Percentiles rank a stretch among this genome's conserved stretches.
Conservation (phyloP, 768 basidiomycete genomes). For the Chlorophyllum brunneum region DNA sequence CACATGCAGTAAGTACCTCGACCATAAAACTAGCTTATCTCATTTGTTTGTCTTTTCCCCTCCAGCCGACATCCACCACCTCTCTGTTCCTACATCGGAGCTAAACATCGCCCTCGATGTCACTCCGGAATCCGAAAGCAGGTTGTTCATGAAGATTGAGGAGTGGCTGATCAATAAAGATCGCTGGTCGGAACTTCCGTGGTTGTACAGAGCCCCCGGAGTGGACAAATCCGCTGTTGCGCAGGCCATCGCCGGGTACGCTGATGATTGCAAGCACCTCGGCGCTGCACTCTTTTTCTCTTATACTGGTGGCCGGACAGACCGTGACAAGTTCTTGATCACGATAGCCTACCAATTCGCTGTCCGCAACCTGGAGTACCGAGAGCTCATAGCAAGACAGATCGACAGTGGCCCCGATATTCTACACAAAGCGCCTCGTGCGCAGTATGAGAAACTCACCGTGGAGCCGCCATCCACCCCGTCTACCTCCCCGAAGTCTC, state of each 20-base stretch:
- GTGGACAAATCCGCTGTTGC: conserved; percentile 6
- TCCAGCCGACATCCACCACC: too few species aligned
- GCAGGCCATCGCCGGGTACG: conserved; percentile 1
- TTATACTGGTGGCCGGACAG: background rate
- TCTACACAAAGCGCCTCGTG: background rate
- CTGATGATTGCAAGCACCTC: background rate
- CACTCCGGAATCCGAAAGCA: background rate
- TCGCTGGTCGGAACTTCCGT: background rate
- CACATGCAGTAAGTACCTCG: too few species aligned
- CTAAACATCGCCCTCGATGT: too few species aligned
- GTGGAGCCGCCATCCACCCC: background rate
- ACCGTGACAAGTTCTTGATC: background rate
- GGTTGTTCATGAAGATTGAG: background rate
- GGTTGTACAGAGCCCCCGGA: conserved; percentile 6
- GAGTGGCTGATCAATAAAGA: background rate
- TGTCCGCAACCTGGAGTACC: background rate
- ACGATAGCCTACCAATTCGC: too few species aligned
- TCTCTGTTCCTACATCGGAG: too few species aligned
- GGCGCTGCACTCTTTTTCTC: conserved; percentile 9
- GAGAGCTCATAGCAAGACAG: background rate
- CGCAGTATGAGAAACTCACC: background rate
- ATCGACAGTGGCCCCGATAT: background rate
- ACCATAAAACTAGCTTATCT: too few species aligned
- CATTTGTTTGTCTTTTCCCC: too few species aligned
- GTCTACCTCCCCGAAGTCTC: background rate